Evolutionary conservation across 148 eudicot genomes (phyloP).

Genomic region (Vaccinium corymbosum): DNA sequence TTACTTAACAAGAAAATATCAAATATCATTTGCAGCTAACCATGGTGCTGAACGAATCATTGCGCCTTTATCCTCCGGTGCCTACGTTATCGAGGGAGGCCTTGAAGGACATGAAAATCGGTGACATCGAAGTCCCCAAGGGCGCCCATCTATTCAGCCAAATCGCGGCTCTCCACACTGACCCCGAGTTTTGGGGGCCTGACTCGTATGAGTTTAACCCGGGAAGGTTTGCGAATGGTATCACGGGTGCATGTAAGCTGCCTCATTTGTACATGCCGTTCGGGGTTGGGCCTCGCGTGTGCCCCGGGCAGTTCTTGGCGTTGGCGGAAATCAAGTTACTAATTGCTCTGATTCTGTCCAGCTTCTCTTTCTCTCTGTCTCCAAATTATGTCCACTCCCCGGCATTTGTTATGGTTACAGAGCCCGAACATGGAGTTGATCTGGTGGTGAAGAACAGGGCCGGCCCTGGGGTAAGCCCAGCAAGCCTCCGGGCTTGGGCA

Average conservation of each 20-base stretch:
- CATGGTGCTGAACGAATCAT: slow-evolving; percentile 4
- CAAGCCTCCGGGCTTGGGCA: no score
- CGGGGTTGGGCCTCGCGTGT: slow-evolving; percentile 6
- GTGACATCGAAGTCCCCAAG: neutral
- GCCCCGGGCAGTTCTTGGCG: slow-evolving; percentile 8
- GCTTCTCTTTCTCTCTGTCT: slow-evolving; percentile 9
- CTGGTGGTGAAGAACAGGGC: slow-evolving; percentile 6
- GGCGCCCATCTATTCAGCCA: slow-evolving; percentile 4
- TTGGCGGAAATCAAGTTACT: neutral
- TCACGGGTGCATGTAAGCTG: slow-evolving; percentile 1
- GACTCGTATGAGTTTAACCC: slow-evolving; percentile 4
- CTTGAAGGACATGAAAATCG: slow-evolving; percentile 11
- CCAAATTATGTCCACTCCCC: slow-evolving; percentile 15
- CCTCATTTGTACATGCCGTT: slow-evolving; percentile 14
- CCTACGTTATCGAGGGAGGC: neutral
- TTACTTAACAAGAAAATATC: no score
- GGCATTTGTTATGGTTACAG: neutral
- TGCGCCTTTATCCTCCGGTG: neutral
- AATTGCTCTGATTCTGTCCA: neutral
- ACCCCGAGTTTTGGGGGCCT: slow-evolving; percentile 14
- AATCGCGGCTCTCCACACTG: slow-evolving; percentile 6
- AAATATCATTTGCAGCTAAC: slow-evolving; percentile 4
- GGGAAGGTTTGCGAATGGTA: slow-evolving; percentile 6
- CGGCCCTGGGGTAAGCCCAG: no score
- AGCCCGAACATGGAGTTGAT: neutral